Conservation (phyloP, 345 rosid species). For the Populus nigra region DNA sequence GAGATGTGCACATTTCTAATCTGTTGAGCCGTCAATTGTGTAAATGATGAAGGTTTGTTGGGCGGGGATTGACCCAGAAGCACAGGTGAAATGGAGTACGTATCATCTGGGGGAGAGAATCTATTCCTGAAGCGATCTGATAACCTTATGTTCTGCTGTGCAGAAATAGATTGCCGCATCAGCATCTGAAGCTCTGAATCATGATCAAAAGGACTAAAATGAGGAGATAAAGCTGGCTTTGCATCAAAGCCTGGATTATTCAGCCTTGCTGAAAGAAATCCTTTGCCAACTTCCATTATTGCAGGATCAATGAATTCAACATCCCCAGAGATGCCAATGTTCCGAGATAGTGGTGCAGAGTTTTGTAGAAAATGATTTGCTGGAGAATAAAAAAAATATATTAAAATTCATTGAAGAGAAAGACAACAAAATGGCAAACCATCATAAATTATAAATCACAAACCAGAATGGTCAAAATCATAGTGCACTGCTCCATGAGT, state of each 20-base stretch:
- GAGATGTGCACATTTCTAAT: slow-evolving; percentile 25
- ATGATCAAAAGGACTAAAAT: slow-evolving; percentile 26
- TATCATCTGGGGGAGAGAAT: slow-evolving; percentile 34
- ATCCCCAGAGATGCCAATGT: slow-evolving; percentile 26
- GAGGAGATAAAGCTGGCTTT: slow-evolving; percentile 25
- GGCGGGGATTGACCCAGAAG: slow-evolving; percentile 30
- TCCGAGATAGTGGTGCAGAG: slow-evolving; percentile 25
- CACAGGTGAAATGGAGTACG: slow-evolving; percentile 28
- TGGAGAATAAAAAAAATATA: slow-evolving; percentile 17
- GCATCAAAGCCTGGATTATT: slow-evolving; percentile 33
- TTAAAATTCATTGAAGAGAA: background rate
- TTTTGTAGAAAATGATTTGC: slow-evolving; percentile 34
- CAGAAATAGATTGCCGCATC: slow-evolving; percentile 38
- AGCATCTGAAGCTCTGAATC: slow-evolving; percentile 34
- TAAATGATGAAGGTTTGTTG: slow-evolving; percentile 23
- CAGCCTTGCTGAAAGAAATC: slow-evolving; percentile 25
- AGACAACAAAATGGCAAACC: background rate
- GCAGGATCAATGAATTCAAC: slow-evolving; percentile 52
- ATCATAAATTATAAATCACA: slow-evolving; percentile 6
- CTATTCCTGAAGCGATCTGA: slow-evolving; percentile 25
- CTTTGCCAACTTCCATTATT: slow-evolving; percentile 40
- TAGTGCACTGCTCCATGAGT: slow-evolving; percentile 15
- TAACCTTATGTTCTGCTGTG: slow-evolving; percentile 32
- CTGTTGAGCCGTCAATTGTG: slow-evolving; percentile 35
- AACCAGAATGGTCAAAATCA: slow-evolving; percentile 13